Base-by-base conservation (phyloP, 2,329 filamentous ascomycete genomes). In the Microdochium trichocladiopsis region DNA sequence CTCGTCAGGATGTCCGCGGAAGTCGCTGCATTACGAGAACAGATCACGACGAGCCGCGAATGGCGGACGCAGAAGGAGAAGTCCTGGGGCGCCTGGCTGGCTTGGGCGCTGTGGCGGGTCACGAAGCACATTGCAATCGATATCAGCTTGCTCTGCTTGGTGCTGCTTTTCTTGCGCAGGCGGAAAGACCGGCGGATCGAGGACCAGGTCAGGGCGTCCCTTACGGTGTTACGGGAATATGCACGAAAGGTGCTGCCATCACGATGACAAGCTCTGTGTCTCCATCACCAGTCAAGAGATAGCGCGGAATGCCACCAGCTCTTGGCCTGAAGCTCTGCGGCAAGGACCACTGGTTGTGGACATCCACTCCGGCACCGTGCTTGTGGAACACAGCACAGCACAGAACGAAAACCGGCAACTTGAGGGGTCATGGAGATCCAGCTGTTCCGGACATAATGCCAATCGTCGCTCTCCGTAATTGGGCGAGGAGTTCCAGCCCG, bases 1-100 rank as follows among this genome's bases (percentile, higher is more conserved):
- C 77, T 97, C 52, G 89, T 93, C 52, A 89, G 91, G 60, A 84
- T 97, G 72, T 95, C 92, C 4, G 88, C 91, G 16, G 94, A 99
- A 70, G 83, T 99, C 28, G 92, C 94, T 1, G 94, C 94, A 1
- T 71, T 97, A 56, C 82, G 94, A 33, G 94, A 99, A 69, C 92
- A 97, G 65, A 87, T 97, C 59, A 87, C 90, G 51, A 80, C 83
- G 0, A 84, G 89, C 0, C 78, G 88, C 12, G 82, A 93, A 58
- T 87, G 87, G 72, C 80, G 82, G 56, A 79, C 82, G 18, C 81
- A 80, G 58, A 85, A 79, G 58, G 80, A 82, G 55, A 81, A 80
- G 55, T 85, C 80, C 51, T 68, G 88, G 23, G 77, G 82, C 49
- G 78, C 84, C 1, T 95, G 90, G 89, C 49, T 86, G 1, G 75